A percentile compares a stretch with the other conserved stretches of the same genome.
Conservation (phyloP, 176 grass and related monocot genomes). For the Oropetium thomaeum region DNA sequence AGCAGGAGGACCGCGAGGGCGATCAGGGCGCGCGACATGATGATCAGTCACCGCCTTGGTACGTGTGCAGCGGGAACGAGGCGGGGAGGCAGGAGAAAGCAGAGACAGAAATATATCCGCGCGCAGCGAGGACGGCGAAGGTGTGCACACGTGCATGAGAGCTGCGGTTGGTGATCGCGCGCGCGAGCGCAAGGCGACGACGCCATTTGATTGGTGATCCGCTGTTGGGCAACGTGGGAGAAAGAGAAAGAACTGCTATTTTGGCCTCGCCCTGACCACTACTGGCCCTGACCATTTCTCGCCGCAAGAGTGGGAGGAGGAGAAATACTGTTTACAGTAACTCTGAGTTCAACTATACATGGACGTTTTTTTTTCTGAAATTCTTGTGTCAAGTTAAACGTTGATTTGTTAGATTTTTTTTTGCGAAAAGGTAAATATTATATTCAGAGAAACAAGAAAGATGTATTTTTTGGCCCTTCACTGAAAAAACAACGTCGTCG, state of each 20-base stretch:
- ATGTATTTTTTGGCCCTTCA: neutral
- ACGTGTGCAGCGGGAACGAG: no score
- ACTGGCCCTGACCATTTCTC: neutral
- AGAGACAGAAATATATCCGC: neutral
- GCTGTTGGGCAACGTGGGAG: neutral
- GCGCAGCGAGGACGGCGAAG: neutral
- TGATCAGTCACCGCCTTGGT: neutral
- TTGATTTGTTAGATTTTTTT: no score
- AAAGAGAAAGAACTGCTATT: neutral
- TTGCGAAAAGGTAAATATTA: no score
- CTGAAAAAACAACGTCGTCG: no score
- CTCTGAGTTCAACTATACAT: no score
- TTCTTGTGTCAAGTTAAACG: no score
- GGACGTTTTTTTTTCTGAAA: neutral
- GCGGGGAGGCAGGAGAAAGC: neutral
- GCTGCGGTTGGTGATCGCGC: conserved; percentile 4
- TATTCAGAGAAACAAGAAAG: neutral
- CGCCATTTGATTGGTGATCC: neutral
- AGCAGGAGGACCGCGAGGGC: conserved; percentile 18
- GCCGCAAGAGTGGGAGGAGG: no score
- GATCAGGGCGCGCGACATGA: conserved; percentile 48
- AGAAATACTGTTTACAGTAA: no score
- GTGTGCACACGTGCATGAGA: neutral
- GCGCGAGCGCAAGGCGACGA: neutral
- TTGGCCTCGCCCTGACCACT: no score